Percentiles rank a stretch among this genome's conserved stretches.
These are phyloP conservation scores for Phaeotremella fagi DNA, from an alignment of 768 basidiomycete genomes.

Conservation along the genomic window DNA sequence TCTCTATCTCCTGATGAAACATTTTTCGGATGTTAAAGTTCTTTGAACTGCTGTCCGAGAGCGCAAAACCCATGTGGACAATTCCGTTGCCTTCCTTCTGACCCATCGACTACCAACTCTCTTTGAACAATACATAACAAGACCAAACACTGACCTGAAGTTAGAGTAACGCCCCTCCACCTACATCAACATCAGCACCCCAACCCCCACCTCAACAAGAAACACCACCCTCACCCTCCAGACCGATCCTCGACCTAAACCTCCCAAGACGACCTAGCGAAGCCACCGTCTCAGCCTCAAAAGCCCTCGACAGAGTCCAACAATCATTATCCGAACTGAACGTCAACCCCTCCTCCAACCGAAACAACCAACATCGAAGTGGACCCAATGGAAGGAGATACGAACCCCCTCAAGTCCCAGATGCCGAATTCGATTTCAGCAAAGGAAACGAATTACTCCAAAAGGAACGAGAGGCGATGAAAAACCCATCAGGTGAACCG, in stretches of 20 bases:
- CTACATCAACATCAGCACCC: conserved; percentile 6
- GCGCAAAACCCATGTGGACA: conserved; percentile 49
- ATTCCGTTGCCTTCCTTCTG: conserved; percentile 49
- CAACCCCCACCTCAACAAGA: conserved; percentile 18
- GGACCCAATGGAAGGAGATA: conserved; percentile 1
- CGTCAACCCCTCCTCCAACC: too few relatives aligned
- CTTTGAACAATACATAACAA: too few relatives aligned
- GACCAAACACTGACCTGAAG: conserved; percentile 12
- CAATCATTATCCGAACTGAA: conserved; percentile 33
- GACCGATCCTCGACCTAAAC: not conserved
- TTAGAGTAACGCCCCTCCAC: conserved; percentile 17
- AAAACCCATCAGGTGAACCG: not conserved
- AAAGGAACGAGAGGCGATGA: conserved; percentile 18
- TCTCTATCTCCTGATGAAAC: conserved; percentile 37
- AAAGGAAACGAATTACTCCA: conserved; percentile 28
- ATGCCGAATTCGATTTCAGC: conserved; percentile 41
- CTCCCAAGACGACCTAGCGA: conserved; percentile 9
- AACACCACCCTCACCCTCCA: not conserved
- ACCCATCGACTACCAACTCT: conserved; percentile 12
- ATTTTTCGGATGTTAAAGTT: conserved; percentile 47
- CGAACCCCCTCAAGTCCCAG: conserved; percentile 30
- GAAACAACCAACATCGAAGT: not conserved
- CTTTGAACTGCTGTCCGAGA: conserved; percentile 44
- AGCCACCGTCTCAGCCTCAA: conserved; percentile 22
- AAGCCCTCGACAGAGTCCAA: conserved; percentile 39